Evolutionary conservation across 306 rosid species (phyloP).

Genomic region (Geum urbanum): DNA sequence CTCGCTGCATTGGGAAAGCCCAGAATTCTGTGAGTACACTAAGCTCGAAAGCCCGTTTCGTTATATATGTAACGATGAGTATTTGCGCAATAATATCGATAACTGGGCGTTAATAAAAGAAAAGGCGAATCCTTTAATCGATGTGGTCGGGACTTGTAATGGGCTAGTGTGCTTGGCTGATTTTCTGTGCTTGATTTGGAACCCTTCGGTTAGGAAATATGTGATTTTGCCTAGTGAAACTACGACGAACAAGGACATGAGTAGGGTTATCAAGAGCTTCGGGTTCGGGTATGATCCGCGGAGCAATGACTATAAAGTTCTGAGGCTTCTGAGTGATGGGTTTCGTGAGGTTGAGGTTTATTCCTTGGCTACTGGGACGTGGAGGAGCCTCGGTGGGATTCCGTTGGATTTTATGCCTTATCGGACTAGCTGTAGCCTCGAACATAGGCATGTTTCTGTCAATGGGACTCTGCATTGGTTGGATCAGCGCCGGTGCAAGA

Average conservation of each 20-base stretch:
- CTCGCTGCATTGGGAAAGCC: not conserved
- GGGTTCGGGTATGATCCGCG: not conserved
- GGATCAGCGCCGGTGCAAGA: not conserved
- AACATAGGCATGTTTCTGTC: not conserved
- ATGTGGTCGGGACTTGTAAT: not conserved
- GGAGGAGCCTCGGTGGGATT: not conserved
- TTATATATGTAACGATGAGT: not conserved
- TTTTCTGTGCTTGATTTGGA: not conserved
- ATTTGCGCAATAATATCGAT: not conserved
- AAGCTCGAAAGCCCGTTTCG: not conserved
- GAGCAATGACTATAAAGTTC: not conserved
- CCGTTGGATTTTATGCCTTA: not conserved
- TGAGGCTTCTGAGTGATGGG: not conserved
- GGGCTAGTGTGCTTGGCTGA: not conserved
- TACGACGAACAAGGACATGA: not conserved
- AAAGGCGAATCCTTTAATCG: not conserved
- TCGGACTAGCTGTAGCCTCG: not conserved
- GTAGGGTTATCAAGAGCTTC: not conserved
- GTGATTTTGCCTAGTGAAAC: not conserved
- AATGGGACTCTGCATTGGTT: not conserved
- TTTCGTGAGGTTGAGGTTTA: slow-evolving; percentile 6
- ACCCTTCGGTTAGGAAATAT: not conserved
- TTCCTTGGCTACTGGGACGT: not conserved
- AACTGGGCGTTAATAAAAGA: no score
- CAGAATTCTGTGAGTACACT: slow-evolving; percentile 1